Evolutionary conservation across 1,284 basidiomycete genomes (phyloP).

Genomic region (Trichosporon faecale): DNA sequence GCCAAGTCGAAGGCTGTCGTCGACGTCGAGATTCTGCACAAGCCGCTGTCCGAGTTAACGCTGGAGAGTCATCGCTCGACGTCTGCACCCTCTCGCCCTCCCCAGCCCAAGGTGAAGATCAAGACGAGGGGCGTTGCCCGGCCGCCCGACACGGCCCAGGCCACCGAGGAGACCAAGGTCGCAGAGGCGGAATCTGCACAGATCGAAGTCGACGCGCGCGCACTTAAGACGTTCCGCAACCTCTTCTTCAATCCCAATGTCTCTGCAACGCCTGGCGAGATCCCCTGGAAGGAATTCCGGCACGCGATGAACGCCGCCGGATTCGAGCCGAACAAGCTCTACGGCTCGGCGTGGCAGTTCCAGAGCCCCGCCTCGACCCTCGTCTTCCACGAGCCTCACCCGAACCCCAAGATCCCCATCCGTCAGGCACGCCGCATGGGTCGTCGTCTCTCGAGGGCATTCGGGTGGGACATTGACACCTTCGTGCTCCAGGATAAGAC

Average conservation of each 20-base stretch:
- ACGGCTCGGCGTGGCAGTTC: constrained; percentile 16
- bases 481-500: constrained; percentile 5
- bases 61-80: neutral
- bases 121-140: constrained; percentile 13
- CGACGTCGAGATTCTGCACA: neutral
- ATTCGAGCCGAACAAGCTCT: constrained; percentile 4
- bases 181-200: neutral
- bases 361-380: neutral
- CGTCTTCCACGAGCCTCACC: constrained; percentile 13
- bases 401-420: neutral
- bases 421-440: neutral
- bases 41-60: neutral
- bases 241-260: constrained; percentile 11
- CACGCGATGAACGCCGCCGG: neutral
- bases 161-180: neutral
- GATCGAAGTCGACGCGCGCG: constrained; percentile 4
- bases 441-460: neutral
- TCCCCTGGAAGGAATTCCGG: constrained; percentile 10
- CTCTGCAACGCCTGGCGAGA: neutral
- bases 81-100: neutral
- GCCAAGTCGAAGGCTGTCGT: neutral
- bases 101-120: constrained; percentile 1
- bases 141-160: neutral
- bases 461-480: neutral
- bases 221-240: constrained; percentile 15